Evolutionary conservation across 345 rosid species (phyloP).

Genomic region (Pistacia atlantica): DNA sequence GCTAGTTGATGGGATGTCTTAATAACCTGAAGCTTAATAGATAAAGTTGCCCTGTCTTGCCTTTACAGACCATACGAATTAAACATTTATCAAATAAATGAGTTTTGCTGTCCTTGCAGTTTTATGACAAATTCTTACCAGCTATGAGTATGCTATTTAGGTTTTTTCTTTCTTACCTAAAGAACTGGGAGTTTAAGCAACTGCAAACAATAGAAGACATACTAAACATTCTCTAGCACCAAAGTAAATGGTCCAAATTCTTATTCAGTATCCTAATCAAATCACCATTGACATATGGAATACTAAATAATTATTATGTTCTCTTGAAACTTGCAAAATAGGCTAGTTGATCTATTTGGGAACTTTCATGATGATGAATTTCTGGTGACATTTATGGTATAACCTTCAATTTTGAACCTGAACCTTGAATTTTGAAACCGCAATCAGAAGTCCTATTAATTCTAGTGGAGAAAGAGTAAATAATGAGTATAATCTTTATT

Average conservation of each 20-base stretch:
- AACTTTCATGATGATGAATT: neutral
- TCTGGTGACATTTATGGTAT: neutral
- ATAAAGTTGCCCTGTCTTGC: neutral
- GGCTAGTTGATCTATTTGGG: neutral
- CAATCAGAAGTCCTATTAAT: neutral
- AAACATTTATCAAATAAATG: neutral
- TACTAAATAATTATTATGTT: neutral
- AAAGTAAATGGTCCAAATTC: neutral
- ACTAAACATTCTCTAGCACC: neutral
- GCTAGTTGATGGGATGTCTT: neutral
- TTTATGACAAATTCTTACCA: neutral
- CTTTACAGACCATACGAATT: neutral
- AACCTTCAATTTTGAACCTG: neutral
- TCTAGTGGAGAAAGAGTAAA: neutral
- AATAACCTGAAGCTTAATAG: neutral
- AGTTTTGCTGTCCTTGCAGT: neutral
- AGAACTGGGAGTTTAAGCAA: neutral
- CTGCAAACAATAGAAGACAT: neutral
- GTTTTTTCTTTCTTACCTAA: neutral
- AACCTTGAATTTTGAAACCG: conserved; percentile 3
- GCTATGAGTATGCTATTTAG: too few relatives aligned
- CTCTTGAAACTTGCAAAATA: neutral
- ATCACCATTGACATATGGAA: neutral
- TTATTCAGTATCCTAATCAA: neutral
- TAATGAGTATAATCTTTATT: neutral